phyloP scores from a whole-genome alignment of 2,329 filamentous ascomycete genomes.

The Orbilia javanica region DNA sequence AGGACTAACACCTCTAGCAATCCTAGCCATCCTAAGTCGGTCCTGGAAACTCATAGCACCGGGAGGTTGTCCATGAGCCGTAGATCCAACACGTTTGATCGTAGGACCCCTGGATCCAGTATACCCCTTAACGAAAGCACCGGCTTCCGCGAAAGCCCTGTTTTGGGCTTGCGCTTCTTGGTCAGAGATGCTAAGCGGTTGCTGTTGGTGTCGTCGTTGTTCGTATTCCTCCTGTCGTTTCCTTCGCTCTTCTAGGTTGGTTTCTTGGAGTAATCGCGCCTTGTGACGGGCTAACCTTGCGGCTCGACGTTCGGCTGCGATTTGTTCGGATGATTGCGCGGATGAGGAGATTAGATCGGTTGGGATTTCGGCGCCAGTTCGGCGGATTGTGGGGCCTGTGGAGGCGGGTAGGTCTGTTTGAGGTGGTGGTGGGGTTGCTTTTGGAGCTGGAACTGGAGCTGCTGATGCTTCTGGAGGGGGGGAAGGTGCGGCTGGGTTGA shows the following conservation, averaged over 20 bases:
- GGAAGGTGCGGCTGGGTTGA: slow-evolving; percentile 7
- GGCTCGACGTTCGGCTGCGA: not conserved
- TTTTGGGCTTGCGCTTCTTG: slow-evolving; percentile 27
- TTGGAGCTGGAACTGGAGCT: not conserved
- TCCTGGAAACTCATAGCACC: not conserved
- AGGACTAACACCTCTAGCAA: slow-evolving; percentile 4
- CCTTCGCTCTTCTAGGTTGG: not conserved
- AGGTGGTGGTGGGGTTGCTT: not conserved
- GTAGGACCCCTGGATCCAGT: not conserved
- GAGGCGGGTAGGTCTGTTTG: not conserved
- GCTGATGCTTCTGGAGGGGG: not conserved
- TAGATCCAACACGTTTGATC: not conserved
- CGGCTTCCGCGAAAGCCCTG: slow-evolving; percentile 19
- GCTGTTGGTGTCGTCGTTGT: not conserved
- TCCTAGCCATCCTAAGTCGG: not conserved
- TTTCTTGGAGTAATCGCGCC: slow-evolving; percentile 15
- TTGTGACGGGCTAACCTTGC: not conserved
- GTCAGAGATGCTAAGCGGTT: slow-evolving; percentile 17
- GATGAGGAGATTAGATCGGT: slow-evolving; percentile 30
- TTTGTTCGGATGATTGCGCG: not conserved
- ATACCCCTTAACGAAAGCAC: not conserved
- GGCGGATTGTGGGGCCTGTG: not conserved
- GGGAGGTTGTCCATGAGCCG: not conserved
- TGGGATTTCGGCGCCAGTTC: not conserved
- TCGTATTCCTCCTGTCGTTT: not conserved